Conservation (phyloP, 1,139 yeast genomes). For the Candida dubliniensis region DNA sequence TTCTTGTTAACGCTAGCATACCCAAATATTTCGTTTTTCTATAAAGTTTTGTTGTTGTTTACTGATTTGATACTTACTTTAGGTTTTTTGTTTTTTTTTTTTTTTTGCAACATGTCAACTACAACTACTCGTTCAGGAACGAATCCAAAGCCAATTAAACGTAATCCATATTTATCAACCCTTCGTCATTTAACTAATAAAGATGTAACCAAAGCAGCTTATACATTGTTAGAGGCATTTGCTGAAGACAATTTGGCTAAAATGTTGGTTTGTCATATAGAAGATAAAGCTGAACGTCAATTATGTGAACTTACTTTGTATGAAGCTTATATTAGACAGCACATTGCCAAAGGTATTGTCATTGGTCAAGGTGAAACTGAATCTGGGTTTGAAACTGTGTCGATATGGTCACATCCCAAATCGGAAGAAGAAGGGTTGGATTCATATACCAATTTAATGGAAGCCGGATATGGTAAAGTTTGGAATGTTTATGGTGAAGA, state of each 20-base stretch:
- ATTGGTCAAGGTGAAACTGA: conserved; percentile 47
- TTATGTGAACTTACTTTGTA: conserved; percentile 49
- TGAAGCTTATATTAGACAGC: conserved; percentile 59
- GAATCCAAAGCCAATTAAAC: background rate
- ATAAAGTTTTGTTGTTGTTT: too few relatives aligned
- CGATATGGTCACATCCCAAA: conserved; percentile 62
- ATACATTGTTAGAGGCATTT: conserved; percentile 52
- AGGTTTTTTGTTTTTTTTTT: too few relatives aligned
- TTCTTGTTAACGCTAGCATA: too few relatives aligned
- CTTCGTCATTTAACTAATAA: conserved; percentile 18
- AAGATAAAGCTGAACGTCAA: conserved; percentile 33
- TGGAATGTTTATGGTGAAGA: conserved; percentile 52
- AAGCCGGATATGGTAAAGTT: conserved; percentile 57
- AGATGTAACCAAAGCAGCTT: conserved; percentile 57
- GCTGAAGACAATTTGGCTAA: conserved; percentile 52
- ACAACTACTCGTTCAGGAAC: background rate
- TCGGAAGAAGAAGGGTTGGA: conserved; percentile 45
- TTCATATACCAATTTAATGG: conserved; percentile 50
- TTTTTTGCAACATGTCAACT: background rate
- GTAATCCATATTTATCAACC: conserved; percentile 1
- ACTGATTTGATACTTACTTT: too few relatives aligned
- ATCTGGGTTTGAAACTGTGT: conserved; percentile 59
- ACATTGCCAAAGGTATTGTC: conserved; percentile 55
- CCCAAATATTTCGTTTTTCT: too few relatives aligned
- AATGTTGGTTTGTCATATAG: conserved; percentile 46